Evolutionary conservation across 805 yeast genomes (phyloP).

Genomic region (Pichia exigua): DNA sequence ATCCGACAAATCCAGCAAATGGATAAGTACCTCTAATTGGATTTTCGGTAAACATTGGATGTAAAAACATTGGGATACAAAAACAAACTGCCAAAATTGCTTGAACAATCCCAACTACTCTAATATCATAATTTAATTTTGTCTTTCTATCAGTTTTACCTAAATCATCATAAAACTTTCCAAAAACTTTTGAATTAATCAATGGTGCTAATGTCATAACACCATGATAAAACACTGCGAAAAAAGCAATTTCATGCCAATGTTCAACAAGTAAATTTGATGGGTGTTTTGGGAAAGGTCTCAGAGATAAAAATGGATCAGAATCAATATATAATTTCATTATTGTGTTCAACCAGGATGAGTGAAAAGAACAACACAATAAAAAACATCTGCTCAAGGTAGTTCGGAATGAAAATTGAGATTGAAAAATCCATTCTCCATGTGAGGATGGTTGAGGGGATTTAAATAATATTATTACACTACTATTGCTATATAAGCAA

Average conservation of each 20-base stretch:
- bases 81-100: constrained; percentile 54
- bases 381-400: neutral
- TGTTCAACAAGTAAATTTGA: constrained; percentile 41
- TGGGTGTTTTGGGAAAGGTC: constrained; percentile 41
- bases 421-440: too few species aligned
- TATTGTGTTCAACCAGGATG: neutral
- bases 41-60: constrained; percentile 39
- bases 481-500: too few species aligned
- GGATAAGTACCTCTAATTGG: constrained; percentile 64
- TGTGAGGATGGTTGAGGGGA: too few species aligned
- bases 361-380: neutral
- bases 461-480: too few species aligned
- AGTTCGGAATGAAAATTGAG: too few species aligned
- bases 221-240: constrained; percentile 52
- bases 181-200: constrained; percentile 42
- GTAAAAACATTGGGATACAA: constrained; percentile 59
- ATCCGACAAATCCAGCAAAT: constrained; percentile 64
- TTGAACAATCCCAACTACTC: constrained; percentile 82
- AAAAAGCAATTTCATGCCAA: constrained; percentile 64
- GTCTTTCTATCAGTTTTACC: constrained; percentile 35
- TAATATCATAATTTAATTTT: constrained; percentile 78
- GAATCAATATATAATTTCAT: constrained; percentile 21
- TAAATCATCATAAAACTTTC: constrained; percentile 37
- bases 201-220: constrained; percentile 47
- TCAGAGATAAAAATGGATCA: constrained; percentile 37